Evolutionary conservation across 2,329 filamentous ascomycete genomes (phyloP).

Genomic region (Leptodontidium sp.): DNA sequence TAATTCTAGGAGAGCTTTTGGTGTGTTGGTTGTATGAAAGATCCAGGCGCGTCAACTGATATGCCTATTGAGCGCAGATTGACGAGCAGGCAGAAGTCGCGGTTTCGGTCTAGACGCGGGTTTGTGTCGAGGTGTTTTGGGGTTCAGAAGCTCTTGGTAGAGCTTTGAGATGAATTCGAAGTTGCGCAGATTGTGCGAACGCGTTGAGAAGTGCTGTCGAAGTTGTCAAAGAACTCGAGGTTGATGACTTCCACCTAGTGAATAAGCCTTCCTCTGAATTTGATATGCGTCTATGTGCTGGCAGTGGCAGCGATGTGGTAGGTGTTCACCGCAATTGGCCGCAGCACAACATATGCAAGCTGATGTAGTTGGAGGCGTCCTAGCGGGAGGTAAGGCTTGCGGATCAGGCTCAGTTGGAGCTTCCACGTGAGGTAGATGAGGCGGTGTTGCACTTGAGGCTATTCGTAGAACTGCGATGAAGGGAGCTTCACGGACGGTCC

Average conservation of each 20-base stretch:
- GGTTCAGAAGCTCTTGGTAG: slow-evolving; percentile 14
- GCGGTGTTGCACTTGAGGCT: slow-evolving; percentile 42
- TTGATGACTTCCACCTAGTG: slow-evolving; percentile 42
- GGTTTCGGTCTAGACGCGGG: slow-evolving; percentile 18
- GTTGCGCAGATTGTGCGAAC: slow-evolving; percentile 31
- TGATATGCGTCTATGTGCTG: slow-evolving; percentile 69
- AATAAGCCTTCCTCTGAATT: slow-evolving; percentile 53
- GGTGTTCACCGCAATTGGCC: slow-evolving; percentile 58
- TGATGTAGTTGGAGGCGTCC: slow-evolving; percentile 55
- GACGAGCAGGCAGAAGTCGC: slow-evolving; percentile 28
- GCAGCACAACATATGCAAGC: slow-evolving; percentile 67
- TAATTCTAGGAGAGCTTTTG: slow-evolving; percentile 39
- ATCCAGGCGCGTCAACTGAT: slow-evolving; percentile 29
- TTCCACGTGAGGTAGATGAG: slow-evolving; percentile 44
- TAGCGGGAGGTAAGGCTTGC: slow-evolving; percentile 51
- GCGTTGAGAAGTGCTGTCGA: slow-evolving; percentile 33
- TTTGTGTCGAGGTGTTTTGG: slow-evolving; percentile 8
- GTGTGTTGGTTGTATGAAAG: slow-evolving; percentile 10
- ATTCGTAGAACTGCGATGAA: slow-evolving; percentile 39
- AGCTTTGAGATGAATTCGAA: slow-evolving; percentile 19
- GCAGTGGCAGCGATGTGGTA: slow-evolving; percentile 58
- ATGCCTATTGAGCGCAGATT: slow-evolving; percentile 25
- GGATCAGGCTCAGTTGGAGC: slow-evolving; percentile 41
- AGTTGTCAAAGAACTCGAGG: slow-evolving; percentile 41
- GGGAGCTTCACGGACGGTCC: slow-evolving; percentile 34